Percentiles rank a stretch among this genome's conserved stretches.
These are phyloP conservation scores for Colletotrichum nymphaeae DNA, from an alignment of 2,329 filamentous ascomycete species.

Conservation along the genomic window DNA sequence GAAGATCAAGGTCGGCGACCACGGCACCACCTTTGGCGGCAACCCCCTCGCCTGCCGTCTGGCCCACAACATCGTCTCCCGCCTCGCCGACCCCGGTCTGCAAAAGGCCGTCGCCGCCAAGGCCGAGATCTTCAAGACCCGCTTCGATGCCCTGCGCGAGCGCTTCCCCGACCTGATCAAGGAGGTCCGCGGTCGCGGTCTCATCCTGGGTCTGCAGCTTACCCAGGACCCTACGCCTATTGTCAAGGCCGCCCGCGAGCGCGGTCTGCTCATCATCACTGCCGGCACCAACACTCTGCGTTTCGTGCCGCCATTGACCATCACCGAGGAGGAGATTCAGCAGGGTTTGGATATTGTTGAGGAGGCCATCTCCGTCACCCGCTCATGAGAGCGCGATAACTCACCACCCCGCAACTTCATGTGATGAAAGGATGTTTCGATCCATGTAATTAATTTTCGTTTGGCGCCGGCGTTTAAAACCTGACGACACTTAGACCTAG, in stretches of 20 bases:
- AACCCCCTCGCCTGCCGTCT: slow-evolving; percentile 89
- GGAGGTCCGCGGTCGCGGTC: slow-evolving; percentile 84
- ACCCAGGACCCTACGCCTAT: slow-evolving; percentile 78
- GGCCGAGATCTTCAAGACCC: slow-evolving; percentile 59
- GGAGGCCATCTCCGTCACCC: slow-evolving; percentile 66
- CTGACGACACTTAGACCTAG: slow-evolving; percentile 22
- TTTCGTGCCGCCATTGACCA: slow-evolving; percentile 88
- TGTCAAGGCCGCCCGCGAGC: slow-evolving; percentile 86
- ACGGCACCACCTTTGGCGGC: slow-evolving; percentile 94
- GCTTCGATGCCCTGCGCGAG: slow-evolving; percentile 59
- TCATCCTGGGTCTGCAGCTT: slow-evolving; percentile 90
- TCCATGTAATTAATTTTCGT: slow-evolving; percentile 23
- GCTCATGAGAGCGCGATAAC: slow-evolving; percentile 37
- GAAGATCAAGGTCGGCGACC: slow-evolving; percentile 74
- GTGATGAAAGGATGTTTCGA: not conserved
- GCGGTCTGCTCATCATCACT: slow-evolving; percentile 90
- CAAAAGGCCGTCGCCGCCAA: slow-evolving; percentile 78
- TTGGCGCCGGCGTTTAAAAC: slow-evolving; percentile 31
- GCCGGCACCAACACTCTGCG: slow-evolving; percentile 92
- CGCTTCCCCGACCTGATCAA: slow-evolving; percentile 75
- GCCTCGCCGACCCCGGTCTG: slow-evolving; percentile 77
- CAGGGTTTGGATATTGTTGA: slow-evolving; percentile 81
- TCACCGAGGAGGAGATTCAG: slow-evolving; percentile 84
- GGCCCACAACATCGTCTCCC: slow-evolving; percentile 85
- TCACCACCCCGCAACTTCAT: not conserved